Evolutionary conservation across 257 asterid genomes (phyloP).

Genomic region (Galeopsis tetrahit): DNA sequence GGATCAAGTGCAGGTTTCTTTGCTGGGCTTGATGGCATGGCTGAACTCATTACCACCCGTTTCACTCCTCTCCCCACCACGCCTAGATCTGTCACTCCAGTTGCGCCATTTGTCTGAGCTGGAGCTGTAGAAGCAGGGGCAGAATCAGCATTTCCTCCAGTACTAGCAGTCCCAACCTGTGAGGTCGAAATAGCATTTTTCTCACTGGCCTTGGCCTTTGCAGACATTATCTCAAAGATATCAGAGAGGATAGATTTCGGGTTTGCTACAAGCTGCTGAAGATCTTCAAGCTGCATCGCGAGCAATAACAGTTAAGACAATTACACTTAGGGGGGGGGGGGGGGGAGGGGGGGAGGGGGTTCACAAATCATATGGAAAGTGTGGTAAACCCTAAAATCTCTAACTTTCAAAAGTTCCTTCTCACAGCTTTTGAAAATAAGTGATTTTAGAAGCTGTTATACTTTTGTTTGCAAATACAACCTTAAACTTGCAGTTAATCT

Average conservation of each 20-base stretch:
- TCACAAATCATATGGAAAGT: too few species aligned
- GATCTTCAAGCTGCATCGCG: conserved; percentile 86
- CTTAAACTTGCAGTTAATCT: not conserved
- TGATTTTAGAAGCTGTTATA: too few species aligned
- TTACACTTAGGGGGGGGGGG: too few species aligned
- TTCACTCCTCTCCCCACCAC: conserved; percentile 98
- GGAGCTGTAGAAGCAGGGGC: conserved; percentile 74
- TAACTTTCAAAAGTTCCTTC: too few species aligned
- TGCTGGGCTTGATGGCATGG: conserved; percentile 45
- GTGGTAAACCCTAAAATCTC: too few species aligned
- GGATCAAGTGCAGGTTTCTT: conserved; percentile 73
- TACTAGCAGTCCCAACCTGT: conserved; percentile 46
- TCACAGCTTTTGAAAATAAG: too few species aligned
- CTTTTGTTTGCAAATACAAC: too few species aligned
- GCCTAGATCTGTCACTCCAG: conserved; percentile 85
- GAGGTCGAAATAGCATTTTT: conserved; percentile 53
- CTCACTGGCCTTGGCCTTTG: conserved; percentile 55
- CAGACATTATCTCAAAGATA: conserved; percentile 61
- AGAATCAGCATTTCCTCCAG: conserved; percentile 52
- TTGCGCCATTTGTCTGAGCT: conserved; percentile 60
- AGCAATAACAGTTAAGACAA: conserved; percentile 20
- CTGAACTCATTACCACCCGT: conserved; percentile 69
- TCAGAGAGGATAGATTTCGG: conserved; percentile 78
- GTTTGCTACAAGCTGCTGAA: conserved; percentile 73
- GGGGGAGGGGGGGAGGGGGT: too few species aligned